These are phyloP conservation scores for Alternaria longipes DNA, from an alignment of 2,329 filamentous ascomycete species.

Conservation along the genomic window DNA sequence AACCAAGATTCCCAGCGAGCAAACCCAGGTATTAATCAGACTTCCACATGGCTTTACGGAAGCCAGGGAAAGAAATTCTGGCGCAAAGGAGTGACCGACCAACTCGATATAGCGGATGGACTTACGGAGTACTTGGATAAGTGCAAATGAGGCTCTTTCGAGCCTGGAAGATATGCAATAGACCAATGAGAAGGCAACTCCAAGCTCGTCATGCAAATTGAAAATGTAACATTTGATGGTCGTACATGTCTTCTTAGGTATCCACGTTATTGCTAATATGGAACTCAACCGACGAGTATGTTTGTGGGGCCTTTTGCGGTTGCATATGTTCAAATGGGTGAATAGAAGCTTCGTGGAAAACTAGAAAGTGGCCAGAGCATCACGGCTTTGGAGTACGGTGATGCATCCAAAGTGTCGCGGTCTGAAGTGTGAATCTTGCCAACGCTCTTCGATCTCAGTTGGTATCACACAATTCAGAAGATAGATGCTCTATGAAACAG, in stretches of 20 bases:
- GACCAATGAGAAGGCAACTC: slow-evolving; percentile 17
- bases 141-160: slow-evolving; percentile 21
- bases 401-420: background rate
- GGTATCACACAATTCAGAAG: slow-evolving; percentile 4
- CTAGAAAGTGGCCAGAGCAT: background rate
- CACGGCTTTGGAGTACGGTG: background rate
- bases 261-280: slow-evolving; percentile 34
- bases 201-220: slow-evolving; percentile 19
- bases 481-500: slow-evolving; percentile 4
- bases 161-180: slow-evolving; percentile 7
- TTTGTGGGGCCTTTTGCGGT: slow-evolving; percentile 21
- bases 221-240: slow-evolving; percentile 17
- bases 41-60: slow-evolving; percentile 3
- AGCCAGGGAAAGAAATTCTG: slow-evolving; percentile 5
- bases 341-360: background rate
- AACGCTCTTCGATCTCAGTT: background rate
- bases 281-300: slow-evolving; percentile 8
- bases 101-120: slow-evolving; percentile 25
- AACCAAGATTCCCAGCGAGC: background rate
- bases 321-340: background rate
- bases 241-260: slow-evolving; percentile 10
- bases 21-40: slow-evolving; percentile 22
- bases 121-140: slow-evolving; percentile 15
- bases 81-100: slow-evolving; percentile 6
- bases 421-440: background rate